phyloP scores from a whole-genome alignment of 352 stramenopile species.

The Thalassiosira hispida region DNA sequence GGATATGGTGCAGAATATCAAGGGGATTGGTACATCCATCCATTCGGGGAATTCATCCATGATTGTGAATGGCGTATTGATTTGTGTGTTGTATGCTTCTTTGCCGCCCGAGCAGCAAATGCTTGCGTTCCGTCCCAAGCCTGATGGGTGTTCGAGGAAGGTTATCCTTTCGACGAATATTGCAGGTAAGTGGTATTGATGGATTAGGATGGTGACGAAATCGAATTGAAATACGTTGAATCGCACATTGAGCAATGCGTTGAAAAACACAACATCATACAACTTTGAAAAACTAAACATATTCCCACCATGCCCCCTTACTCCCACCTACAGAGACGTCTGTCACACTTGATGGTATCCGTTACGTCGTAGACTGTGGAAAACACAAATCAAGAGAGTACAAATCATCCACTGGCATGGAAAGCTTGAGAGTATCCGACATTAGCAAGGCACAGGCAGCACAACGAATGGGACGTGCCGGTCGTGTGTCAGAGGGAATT shows the following conservation, averaged over 20 bases:
- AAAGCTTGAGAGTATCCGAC: conserved; percentile 70
- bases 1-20: conserved; percentile 77
- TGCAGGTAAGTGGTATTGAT: conserved; percentile 86
- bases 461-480: conserved; percentile 93
- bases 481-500: conserved; percentile 91
- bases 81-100: conserved; percentile 79
- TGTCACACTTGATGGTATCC: conserved; percentile 98
- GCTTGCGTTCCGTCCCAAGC: conserved; percentile 76
- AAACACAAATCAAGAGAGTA: conserved; percentile 93
- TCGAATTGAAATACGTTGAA: neutral
- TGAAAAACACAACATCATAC: too few species aligned
- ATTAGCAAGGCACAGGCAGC: conserved; percentile 77
- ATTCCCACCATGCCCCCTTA: neutral
- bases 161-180: conserved; percentile 99
- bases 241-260: too few species aligned
- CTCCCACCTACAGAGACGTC: conserved; percentile 89
- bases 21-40: conserved; percentile 68
- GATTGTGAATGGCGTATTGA: conserved; percentile 75
- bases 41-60: conserved; percentile 40
- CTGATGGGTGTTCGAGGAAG: conserved; percentile 86
- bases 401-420: conserved; percentile 78
- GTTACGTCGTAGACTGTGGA: conserved; percentile 98
- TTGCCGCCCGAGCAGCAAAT: conserved; percentile 79
- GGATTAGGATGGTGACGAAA: neutral
- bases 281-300: too few species aligned